Base-by-base conservation (phyloP, 345 rosid genomes). In the Lepidium africanum region DNA sequence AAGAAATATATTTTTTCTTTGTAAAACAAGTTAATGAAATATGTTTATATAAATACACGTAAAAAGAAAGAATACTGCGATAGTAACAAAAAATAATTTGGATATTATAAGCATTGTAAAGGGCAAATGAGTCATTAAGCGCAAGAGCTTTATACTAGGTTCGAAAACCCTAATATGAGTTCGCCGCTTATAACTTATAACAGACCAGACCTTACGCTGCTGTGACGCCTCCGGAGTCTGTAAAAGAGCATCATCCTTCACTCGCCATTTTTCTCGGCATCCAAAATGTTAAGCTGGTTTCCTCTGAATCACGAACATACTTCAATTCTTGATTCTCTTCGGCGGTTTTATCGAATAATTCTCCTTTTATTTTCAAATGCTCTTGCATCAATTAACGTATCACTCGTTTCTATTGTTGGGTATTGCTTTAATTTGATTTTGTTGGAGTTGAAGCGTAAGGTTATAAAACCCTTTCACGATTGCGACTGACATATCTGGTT, bases 261-360 rank as follows among this genome's bases (percentile, higher is more conserved):
- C 40, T 6, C 48, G n/a, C 40, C 46, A 32, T 23, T 32, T 8
- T 37, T 54, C 74, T 46, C 55, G 25, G 52, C 75, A 38, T 67
- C 57, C 41, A 72, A 60, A 27, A 77, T 77, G 80, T 77, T 76
- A 47, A 53, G 42, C 60, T 11, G 4, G 13, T 45, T 35, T 30
- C 40, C 17, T 17, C 11, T 21, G 53, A 1, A 5, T 21, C 0
- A 21, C 9, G 33, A 59, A 40, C n/a, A 5, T 59, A 40, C 21
- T 38, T 38, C 17, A 19, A 0, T 19, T 23, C 7, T 42, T 41
- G 33, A 30, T 25, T 11, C 7, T 15, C 33, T 40, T 10, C 5
- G 10, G 15, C 5, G 10, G 15, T 43, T 45, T 32, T 63, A 43
- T 33, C 56, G 21, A 33, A 12, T 36, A 10, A 3, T n/a, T 49